phyloP scores from a whole-genome alignment of 768 basidiomycete genomes.

The Hericium coralloides region DNA sequence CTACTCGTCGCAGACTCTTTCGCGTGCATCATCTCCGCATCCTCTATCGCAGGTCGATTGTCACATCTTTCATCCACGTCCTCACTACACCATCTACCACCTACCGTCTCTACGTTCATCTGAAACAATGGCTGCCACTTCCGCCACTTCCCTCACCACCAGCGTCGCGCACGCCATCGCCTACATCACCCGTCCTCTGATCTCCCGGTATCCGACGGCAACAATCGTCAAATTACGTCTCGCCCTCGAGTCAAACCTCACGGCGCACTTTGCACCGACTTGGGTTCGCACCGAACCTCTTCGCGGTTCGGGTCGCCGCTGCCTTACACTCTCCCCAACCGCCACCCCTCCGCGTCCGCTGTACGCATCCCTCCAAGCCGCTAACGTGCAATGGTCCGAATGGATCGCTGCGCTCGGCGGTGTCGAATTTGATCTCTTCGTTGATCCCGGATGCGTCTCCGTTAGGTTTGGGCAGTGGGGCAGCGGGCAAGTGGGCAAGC shows the following conservation, averaged over 20 bases:
- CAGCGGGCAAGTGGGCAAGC: constrained; percentile 31
- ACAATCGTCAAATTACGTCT: constrained; percentile 63
- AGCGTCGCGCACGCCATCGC: constrained; percentile 68
- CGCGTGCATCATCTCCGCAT: constrained; percentile 26
- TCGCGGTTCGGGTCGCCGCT: constrained; percentile 63
- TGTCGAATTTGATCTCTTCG: constrained; percentile 68
- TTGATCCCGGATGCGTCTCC: constrained; percentile 73
- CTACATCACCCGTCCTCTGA: constrained; percentile 63
- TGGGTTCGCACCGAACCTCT: constrained; percentile 61
- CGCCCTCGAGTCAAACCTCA: constrained; percentile 66
- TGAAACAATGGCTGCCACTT: constrained; percentile 23
- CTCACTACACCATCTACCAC: constrained; percentile 1
- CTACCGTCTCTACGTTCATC: constrained; percentile 7
- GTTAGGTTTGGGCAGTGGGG: constrained; percentile 43
- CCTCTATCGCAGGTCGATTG: constrained; percentile 60
- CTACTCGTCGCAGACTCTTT: constrained; percentile 24
- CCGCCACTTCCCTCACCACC: constrained; percentile 42
- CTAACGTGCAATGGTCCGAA: constrained; percentile 71
- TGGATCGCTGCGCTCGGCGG: constrained; percentile 68
- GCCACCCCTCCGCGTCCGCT: constrained; percentile 64
- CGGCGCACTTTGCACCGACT: constrained; percentile 53
- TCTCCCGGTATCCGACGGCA: constrained; percentile 44
- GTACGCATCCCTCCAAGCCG: constrained; percentile 59
- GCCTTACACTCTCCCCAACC: constrained; percentile 61
- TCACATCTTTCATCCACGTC: constrained; percentile 16